Evolutionary conservation across 805 yeast species (phyloP), one percentile per base, ranked within the genome.

Genomic region (Teunomyces aglyptinius): DNA sequence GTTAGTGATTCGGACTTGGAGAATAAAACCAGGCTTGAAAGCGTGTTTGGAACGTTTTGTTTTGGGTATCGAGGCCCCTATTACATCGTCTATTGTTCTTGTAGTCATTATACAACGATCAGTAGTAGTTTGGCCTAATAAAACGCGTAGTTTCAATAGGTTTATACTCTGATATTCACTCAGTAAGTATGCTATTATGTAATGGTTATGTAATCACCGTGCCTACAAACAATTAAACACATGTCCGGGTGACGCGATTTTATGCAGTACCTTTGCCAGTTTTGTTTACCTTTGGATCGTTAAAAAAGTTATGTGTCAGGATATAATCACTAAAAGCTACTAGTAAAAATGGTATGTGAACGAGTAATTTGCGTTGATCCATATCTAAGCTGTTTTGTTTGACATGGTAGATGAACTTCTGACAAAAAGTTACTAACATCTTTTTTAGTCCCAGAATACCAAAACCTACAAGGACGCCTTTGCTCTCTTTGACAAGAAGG

Each of bases 401-500:
- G 38, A 16, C 11, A 16, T 20, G 13, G 27, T 4, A 19, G n/a
- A 19, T 13, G 26, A 20, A 11, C 19, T 8, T 16, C 10, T 24
- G 26, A 8, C 26, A 7, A 24, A 24, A 7, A 11, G 38, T 29
- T 48, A 58, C 60, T 56, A 57, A 59, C 63, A n/a, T 7, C 24
- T 12, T 6, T 40, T 11, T 12, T 41, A 69, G 74, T 68, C 73
- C 15, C 74, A 68, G 63, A 71, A 70, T 57, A 71, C 75, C 34
- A 73, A 73, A 55, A 73, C 78, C 26, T 73, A 73, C 74, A 89
- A 89, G 71, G 97, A 94, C 77, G 96, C 97, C 19, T 94, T 94
- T 69, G 94, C 98, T 10, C 82, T 94, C 39, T 94, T 92, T 63
- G 99, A 94, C 73, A 91, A 90, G 71, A 89, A 91, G 63, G 98